A percentile compares a stretch with the other conserved stretches of the same genome.
Conservation (phyloP, 495 filamentous ascomycete species). For the Penicillium canescens region DNA sequence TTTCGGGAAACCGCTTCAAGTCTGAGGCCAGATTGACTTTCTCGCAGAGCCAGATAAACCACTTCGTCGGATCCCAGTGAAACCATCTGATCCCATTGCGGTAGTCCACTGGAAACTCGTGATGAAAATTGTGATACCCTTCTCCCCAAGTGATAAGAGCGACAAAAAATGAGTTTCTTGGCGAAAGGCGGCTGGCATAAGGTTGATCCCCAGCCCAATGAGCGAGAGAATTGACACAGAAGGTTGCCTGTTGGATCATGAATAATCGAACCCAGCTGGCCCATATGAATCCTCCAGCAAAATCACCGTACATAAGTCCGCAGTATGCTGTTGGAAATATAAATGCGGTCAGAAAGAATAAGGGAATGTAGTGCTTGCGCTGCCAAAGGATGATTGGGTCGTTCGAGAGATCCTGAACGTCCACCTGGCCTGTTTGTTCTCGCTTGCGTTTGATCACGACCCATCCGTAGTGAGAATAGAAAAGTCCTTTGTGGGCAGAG, state of each 20-base stretch:
- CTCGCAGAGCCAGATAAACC: slow-evolving; percentile 39
- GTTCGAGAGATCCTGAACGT: slow-evolving; percentile 8
- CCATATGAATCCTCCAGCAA: slow-evolving; percentile 13
- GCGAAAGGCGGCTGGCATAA: neutral
- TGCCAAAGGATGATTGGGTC: slow-evolving; percentile 17
- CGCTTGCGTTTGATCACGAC: no score
- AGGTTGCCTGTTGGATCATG: slow-evolving; percentile 12
- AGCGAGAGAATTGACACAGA: slow-evolving; percentile 23
- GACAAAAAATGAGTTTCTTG: neutral
- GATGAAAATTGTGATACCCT: slow-evolving; percentile 97
- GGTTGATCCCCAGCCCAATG: slow-evolving; percentile 18
- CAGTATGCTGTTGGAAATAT: neutral
- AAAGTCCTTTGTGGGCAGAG: neutral
- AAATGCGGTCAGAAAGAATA: neutral
- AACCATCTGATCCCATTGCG: slow-evolving; percentile 92
- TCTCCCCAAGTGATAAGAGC: slow-evolving; percentile 70
- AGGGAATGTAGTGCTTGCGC: neutral
- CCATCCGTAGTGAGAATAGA: slow-evolving; percentile 5
- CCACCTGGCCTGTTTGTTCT: slow-evolving; percentile 1
- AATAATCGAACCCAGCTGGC: slow-evolving; percentile 4
- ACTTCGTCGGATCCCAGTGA: slow-evolving; percentile 96
- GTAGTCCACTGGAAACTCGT: slow-evolving; percentile 96
- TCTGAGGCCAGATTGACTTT: no score
- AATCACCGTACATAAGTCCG: slow-evolving; percentile 9
- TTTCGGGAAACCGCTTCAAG: no score